Base-by-base conservation (phyloP, 2,329 filamentous ascomycete genomes). In the Colletotrichum eleusines region DNA sequence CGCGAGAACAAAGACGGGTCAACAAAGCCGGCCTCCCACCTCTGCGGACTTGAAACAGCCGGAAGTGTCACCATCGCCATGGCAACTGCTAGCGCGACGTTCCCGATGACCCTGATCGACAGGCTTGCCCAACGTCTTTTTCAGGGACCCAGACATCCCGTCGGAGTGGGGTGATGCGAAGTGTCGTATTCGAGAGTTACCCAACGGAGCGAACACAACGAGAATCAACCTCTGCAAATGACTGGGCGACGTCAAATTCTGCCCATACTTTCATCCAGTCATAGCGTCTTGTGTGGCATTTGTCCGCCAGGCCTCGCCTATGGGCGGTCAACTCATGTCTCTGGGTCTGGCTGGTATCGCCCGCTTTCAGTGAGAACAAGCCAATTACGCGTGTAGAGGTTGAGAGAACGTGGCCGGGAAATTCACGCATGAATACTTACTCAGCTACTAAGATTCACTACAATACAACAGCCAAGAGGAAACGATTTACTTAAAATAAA, bases 341-440 rank as follows among this genome's bases (percentile, higher is more conserved):
- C 40, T 12, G 20, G 20, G 5, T 12, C 20, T 11, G 6, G 14
- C 42, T 46, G 2, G 18, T n/a, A 18, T 18, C 40, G 16, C 40
- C 40, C 16, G 16, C 40, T 42, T 16, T 42, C 40, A 7, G 16
- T 20, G 5, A 42, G 40, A 4, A 44, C 18, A n/a, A 20, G 18
- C 42, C 42, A 44, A 9, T n/a, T 23, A 28, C 6, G 2, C 2
- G 2, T 28, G 2, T 28, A 16, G 46, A 14, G 14, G 5, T 8
- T 26, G 2, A 50, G 12, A 2, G 16, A 26, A 16, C 2, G 14
- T 14, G 1, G 5, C 12, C 5, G 23, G 2, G 2, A 0, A 8
- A 9, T 26, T 26, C 12, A 14, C 0, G 12, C 5, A 5, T 8
- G 0, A n/a, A n/a, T n/a, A n/a, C n/a, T n/a, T n/a, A n/a, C n/a